Evolutionary conservation across 2,329 filamentous ascomycete species (phyloP).

Genomic region (Phialocephala sp.): DNA sequence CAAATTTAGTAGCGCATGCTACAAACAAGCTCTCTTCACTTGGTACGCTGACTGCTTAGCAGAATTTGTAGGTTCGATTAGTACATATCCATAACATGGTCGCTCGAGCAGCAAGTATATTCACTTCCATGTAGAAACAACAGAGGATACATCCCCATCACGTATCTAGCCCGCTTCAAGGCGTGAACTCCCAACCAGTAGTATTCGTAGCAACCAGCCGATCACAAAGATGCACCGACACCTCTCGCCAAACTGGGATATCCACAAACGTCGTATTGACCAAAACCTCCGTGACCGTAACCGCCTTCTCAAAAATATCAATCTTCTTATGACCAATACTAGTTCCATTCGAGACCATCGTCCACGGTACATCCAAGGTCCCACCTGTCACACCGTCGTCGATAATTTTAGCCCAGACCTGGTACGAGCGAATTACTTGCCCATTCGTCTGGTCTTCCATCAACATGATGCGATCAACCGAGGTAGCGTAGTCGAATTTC

Average conservation of each 20-base stretch:
- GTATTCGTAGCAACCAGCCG: background rate
- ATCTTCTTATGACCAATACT: conserved; percentile 5
- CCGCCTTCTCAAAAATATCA: background rate
- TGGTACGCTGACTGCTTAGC: no score
- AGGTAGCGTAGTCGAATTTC: background rate
- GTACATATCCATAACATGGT: no score
- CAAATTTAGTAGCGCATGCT: no score
- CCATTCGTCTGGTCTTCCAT: conserved; percentile 6
- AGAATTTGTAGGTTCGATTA: no score
- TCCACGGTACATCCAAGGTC: background rate
- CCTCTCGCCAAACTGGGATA: background rate
- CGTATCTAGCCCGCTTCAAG: background rate
- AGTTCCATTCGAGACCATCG: background rate
- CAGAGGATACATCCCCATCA: no score
- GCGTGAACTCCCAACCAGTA: background rate
- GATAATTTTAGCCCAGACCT: background rate
- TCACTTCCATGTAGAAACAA: no score
- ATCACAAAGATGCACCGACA: conserved; percentile 3
- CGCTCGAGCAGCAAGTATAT: no score
- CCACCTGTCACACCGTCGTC: background rate
- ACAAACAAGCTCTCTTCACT: no score
- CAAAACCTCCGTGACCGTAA: background rate
- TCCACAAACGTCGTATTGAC: conserved; percentile 6
- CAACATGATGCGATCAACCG: background rate
- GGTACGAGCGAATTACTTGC: background rate